A percentile compares a stretch with the other conserved stretches of the same genome.
Conservation (phyloP, 2,329 filamentous ascomycete species). For the Fusarium devonianum region DNA sequence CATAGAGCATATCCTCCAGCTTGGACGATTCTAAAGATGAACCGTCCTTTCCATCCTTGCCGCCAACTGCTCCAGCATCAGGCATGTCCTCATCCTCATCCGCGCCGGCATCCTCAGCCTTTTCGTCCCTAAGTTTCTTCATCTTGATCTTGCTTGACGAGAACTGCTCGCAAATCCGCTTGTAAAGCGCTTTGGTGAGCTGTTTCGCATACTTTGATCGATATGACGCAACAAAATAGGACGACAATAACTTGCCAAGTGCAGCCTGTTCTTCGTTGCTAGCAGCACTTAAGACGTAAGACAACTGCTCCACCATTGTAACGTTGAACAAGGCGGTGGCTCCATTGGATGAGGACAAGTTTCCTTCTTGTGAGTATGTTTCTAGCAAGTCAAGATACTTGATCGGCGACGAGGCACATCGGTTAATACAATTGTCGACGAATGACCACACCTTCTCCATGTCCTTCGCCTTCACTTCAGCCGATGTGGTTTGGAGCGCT, state of each 20-base stretch:
- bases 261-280: slow-evolving; percentile 52
- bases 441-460: slow-evolving; percentile 68
- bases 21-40: slow-evolving; percentile 49
- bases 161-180: slow-evolving; percentile 45
- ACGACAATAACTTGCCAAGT: slow-evolving; percentile 65
- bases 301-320: slow-evolving; percentile 78
- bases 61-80: slow-evolving; percentile 13
- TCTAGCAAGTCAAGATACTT: slow-evolving; percentile 81
- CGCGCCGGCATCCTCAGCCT: slow-evolving; percentile 12
- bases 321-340: slow-evolving; percentile 69
- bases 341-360: slow-evolving; percentile 35
- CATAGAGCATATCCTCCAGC: slow-evolving; percentile 60
- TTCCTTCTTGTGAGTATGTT: slow-evolving; percentile 47
- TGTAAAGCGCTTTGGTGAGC: slow-evolving; percentile 42
- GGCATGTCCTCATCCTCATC: slow-evolving; percentile 35
- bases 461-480: slow-evolving; percentile 25
- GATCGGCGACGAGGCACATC: slow-evolving; percentile 77
- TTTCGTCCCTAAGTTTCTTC: slow-evolving; percentile 30
- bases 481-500: slow-evolving; percentile 38
- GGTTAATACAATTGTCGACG: slow-evolving; percentile 81
- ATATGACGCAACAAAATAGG: slow-evolving; percentile 62
- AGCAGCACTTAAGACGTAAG: slow-evolving; percentile 66
- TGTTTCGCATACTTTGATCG: slow-evolving; percentile 55
- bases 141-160: slow-evolving; percentile 38
- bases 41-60: slow-evolving; percentile 12